Conservation (phyloP, 75 land plant genomes). For the Picea glauca region DNA sequence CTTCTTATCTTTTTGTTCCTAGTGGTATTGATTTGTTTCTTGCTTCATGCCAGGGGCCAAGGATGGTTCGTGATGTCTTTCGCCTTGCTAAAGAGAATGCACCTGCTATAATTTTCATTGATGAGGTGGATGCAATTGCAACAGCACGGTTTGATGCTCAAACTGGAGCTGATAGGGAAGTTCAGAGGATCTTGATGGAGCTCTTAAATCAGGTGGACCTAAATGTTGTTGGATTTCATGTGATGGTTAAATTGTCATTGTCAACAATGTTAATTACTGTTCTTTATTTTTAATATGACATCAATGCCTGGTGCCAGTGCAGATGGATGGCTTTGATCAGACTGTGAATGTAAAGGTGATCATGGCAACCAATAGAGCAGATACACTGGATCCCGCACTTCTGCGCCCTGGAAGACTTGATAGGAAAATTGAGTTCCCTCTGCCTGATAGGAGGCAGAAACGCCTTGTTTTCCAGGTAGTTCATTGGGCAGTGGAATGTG, state of each 20-base stretch:
- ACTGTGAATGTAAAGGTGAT: slow-evolving; percentile 93
- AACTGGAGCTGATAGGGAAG: slow-evolving; percentile 94
- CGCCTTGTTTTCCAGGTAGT: slow-evolving; percentile 87
- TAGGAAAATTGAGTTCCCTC: slow-evolving; percentile 84
- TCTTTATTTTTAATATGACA: too few relatives aligned
- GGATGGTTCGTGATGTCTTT: slow-evolving; percentile 90
- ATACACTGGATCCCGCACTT: slow-evolving; percentile 81
- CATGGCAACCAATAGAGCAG: slow-evolving; percentile 89
- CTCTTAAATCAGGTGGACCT: slow-evolving; percentile 76
- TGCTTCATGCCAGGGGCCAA: slow-evolving; percentile 48
- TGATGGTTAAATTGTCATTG: neutral
- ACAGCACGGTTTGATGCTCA: slow-evolving; percentile 96
- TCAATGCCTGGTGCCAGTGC: too few relatives aligned
- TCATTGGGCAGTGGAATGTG: neutral
- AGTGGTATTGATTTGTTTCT: too few relatives aligned
- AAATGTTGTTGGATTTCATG: neutral
- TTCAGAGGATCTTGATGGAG: slow-evolving; percentile 91
- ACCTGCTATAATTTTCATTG: slow-evolving; percentile 85
- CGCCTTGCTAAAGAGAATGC: slow-evolving; percentile 92
- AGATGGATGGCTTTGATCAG: slow-evolving; percentile 96
- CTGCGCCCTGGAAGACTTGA: slow-evolving; percentile 89
- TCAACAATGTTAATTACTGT: too few relatives aligned
- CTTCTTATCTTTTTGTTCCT: too few relatives aligned
- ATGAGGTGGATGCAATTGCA: slow-evolving; percentile 91
- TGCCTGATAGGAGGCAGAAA: slow-evolving; percentile 90